Evolutionary conservation across 192 early-diverging fungal genomes (phyloP).

Genomic region (Phlyctochytrium arcticum): DNA sequence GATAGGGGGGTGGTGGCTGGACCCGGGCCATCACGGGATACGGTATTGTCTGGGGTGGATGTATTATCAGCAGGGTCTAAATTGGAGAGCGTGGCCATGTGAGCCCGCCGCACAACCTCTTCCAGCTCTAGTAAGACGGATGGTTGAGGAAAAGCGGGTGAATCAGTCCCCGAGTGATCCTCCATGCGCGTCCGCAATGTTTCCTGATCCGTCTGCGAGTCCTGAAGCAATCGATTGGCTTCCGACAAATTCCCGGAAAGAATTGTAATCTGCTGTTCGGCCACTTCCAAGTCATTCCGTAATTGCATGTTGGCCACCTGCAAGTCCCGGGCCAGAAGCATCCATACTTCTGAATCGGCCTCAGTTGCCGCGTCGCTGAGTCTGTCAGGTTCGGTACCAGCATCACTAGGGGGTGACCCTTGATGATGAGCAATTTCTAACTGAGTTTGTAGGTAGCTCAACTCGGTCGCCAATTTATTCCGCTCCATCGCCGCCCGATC

Average conservation of each 20-base stretch:
- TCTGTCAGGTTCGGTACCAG: neutral
- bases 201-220: slow-evolving; percentile 1
- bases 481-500: neutral
- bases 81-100: neutral
- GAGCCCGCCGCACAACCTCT: neutral
- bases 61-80: neutral
- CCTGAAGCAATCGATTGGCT: neutral
- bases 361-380: neutral
- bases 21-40: neutral
- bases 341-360: neutral
- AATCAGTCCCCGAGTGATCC: neutral
- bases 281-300: neutral
- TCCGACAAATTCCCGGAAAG: neutral
- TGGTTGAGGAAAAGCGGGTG: neutral
- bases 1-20: neutral
- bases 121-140: slow-evolving; percentile 18
- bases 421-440: neutral
- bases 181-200: neutral
- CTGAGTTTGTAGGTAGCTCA: neutral
- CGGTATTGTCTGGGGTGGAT: neutral
- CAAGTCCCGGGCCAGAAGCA: slow-evolving; percentile 10
- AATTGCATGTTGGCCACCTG: slow-evolving; percentile 6
- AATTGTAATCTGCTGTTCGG: neutral
- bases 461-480: neutral
- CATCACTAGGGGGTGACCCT: neutral